Evolutionary conservation across 495 filamentous ascomycete genomes (phyloP).

Genomic region (Mytilinidion resinicola): DNA sequence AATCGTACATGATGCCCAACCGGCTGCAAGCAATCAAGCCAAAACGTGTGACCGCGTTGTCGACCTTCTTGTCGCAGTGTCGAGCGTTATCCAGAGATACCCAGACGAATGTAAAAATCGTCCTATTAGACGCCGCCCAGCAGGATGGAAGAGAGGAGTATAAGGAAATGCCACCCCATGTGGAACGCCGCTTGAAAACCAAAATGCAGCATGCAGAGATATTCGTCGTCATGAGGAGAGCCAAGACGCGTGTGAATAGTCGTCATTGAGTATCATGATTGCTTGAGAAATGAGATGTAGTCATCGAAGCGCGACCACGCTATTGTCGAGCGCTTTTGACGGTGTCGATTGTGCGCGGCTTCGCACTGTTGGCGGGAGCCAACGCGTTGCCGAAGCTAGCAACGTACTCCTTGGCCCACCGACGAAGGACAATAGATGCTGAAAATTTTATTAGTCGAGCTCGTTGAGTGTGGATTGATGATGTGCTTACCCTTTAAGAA

Average conservation of each 20-base stretch:
- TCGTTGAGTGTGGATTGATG: not conserved
- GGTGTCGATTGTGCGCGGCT: not conserved
- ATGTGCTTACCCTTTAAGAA: slow-evolving; percentile 71
- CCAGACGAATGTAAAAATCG: not conserved
- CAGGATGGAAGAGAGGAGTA: not conserved
- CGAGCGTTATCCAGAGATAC: not conserved
- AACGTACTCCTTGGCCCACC: slow-evolving; percentile 75
- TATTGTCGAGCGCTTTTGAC: not conserved
- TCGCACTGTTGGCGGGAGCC: slow-evolving; percentile 7
- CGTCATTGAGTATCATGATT: not conserved
- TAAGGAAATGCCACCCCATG: not conserved
- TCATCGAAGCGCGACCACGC: not conserved
- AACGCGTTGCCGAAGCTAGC: slow-evolving; percentile 18
- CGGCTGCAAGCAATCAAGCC: not conserved
- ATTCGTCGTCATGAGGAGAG: not conserved
- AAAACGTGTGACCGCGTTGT: not conserved
- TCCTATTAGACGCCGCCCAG: slow-evolving; percentile 1
- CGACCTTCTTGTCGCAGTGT: not conserved
- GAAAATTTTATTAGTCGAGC: slow-evolving; percentile 7
- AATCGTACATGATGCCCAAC: not conserved
- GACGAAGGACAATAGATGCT: slow-evolving; percentile 88
- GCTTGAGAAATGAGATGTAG: not conserved
- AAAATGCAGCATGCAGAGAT: slow-evolving; percentile 1
- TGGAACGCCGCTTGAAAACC: not conserved
- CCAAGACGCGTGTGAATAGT: not conserved